These are phyloP conservation scores for Colletotrichum sp. DNA, from an alignment of 2,329 filamentous ascomycete genomes.

Conservation along the genomic window DNA sequence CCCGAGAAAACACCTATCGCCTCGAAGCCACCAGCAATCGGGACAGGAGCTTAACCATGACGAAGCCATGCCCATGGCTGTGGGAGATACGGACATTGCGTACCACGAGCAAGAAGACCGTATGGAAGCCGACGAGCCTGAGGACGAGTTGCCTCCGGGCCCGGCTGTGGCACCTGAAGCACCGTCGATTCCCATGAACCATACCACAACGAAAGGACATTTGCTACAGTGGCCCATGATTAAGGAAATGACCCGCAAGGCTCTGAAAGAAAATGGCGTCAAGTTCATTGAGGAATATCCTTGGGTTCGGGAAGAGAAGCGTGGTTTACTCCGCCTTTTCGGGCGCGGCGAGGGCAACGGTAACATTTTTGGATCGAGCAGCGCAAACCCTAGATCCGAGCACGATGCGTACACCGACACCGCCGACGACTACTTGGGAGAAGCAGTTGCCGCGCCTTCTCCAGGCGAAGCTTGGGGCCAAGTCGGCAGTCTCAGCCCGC, in stretches of 20 bases:
- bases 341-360: constrained; percentile 79
- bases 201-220: constrained; percentile 88
- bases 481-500: constrained; percentile 54
- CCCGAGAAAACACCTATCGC: neutral
- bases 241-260: constrained; percentile 61
- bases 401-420: constrained; percentile 34
- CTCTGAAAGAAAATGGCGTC: constrained; percentile 54
- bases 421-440: constrained; percentile 49
- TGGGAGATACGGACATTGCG: constrained; percentile 25
- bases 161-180: constrained; percentile 61
- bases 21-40: neutral
- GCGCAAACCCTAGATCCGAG: neutral
- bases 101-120: neutral
- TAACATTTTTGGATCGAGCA: constrained; percentile 47
- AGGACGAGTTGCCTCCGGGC: constrained; percentile 51
- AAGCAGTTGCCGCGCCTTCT: constrained; percentile 58
- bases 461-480: constrained; percentile 65
- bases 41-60: neutral
- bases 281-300: constrained; percentile 73
- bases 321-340: constrained; percentile 77
- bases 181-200: constrained; percentile 79
- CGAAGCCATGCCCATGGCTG: constrained; percentile 27
- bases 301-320: constrained; percentile 74
- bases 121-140: constrained; percentile 45
- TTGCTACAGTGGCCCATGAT: constrained; percentile 78